Evolutionary conservation across 73 alveolate genomes (phyloP).

Genomic region (Stentor roeselii): DNA sequence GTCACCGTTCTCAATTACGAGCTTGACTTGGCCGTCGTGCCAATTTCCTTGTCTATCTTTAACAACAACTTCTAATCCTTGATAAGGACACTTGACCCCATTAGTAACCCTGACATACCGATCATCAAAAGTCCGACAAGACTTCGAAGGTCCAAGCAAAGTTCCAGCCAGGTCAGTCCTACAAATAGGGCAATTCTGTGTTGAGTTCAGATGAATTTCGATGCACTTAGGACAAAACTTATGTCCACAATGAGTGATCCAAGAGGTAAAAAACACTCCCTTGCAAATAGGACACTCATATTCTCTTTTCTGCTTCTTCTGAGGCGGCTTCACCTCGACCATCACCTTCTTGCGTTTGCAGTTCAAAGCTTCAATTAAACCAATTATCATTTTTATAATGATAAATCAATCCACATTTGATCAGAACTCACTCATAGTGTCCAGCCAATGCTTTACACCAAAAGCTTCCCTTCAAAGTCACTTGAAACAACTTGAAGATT

Average conservation of each 20-base stretch:
- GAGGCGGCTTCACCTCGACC: not conserved
- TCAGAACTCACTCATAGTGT: too few relatives aligned
- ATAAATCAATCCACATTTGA: too few relatives aligned
- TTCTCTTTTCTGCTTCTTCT: too few relatives aligned
- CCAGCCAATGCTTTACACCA: too few relatives aligned
- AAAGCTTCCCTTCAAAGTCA: too few relatives aligned
- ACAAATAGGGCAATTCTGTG: not conserved
- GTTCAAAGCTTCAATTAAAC: not conserved
- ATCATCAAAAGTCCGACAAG: not conserved
- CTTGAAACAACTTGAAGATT: too few relatives aligned
- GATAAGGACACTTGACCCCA: not conserved
- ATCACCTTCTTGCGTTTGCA: slow-evolving; percentile 17
- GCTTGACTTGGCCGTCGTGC: not conserved
- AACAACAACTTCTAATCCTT: not conserved
- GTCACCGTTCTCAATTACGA: not conserved
- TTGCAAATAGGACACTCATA: not conserved
- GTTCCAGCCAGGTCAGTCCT: not conserved
- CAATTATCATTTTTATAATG: not conserved
- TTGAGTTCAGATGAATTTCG: not conserved
- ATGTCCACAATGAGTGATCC: not conserved
- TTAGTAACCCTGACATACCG: not conserved
- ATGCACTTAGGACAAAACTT: not conserved
- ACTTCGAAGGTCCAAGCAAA: not conserved
- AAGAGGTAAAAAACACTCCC: not conserved
- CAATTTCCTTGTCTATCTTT: not conserved